Base-by-base conservation (phyloP, 2,329 filamentous ascomycete species). In the Aspergillus transmontanensis region DNA sequence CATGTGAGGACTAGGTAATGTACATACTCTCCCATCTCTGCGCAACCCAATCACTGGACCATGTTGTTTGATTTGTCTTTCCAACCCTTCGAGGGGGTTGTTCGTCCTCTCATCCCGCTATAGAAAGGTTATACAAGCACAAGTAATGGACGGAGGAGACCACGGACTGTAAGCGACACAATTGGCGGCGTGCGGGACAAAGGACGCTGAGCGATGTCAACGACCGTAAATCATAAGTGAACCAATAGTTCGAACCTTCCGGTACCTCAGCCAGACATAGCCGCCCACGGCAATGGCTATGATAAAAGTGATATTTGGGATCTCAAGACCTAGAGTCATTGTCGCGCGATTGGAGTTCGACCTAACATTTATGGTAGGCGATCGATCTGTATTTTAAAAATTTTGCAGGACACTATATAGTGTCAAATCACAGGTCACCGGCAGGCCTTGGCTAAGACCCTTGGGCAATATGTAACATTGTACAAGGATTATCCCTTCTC, bases 91-190 rank as follows among this genome's bases (percentile, higher is more conserved):
- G 6, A n/a, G 6, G 16, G 2, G 39, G 19, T 16, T 4, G 6
- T n/a, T 41, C 16, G 19, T 41, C 39, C 19, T 41, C 39, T 41
- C 19, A 4, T 41, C 16, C 6, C 14, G 4, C 39, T 41, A 41
- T 41, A 9, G 6, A 7, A 41, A 41, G 19, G 16, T 41, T n/a
- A n/a, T n/a, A 19, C 19, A 41, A 41, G 39, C 16, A 9, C 39
- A 41, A 6, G 16, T 2, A n/a, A 4, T 1, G 5, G 7, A n/a
- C 7, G 7, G 19, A n/a, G 1, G 7, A n/a, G 0, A 41, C 0
- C 39, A 41, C 39, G 1, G 6, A 41, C 39, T 41, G 39, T 41
- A n/a, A 41, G 7, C 6, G 39, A 19, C 19, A n/a, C 7, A n/a
- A 41, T 41, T 41, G 39, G 39, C 9, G 39, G 39, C 16, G 19